Conservation (phyloP, 2,329 filamentous ascomycete genomes). For the Lasiodiplodia theobromae region DNA sequence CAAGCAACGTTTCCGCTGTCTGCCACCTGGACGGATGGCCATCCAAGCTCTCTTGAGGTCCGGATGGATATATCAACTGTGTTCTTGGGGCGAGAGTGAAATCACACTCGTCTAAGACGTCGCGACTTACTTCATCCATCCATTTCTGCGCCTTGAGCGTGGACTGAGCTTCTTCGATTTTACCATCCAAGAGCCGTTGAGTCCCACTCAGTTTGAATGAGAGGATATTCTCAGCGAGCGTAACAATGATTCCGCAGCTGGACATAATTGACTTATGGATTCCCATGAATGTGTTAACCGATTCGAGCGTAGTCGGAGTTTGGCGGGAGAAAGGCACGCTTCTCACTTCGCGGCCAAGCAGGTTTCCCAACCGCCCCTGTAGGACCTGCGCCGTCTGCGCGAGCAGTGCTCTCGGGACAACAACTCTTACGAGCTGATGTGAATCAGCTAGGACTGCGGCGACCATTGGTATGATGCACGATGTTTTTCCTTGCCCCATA, state of each 20-base stretch:
- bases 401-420: conserved; percentile 64
- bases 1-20: conserved; percentile 45
- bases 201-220: conserved; percentile 70
- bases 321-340: conserved; percentile 67
- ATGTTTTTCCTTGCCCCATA: conserved; percentile 72
- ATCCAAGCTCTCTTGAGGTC: conserved; percentile 49
- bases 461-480: conserved; percentile 72
- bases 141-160: conserved; percentile 63
- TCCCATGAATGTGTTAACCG: conserved; percentile 43
- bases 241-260: conserved; percentile 62
- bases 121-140: conserved; percentile 59
- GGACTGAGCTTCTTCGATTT: conserved; percentile 48
- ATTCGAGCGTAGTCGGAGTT: conserved; percentile 45
- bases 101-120: conserved; percentile 70
- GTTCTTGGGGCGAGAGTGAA: conserved; percentile 51
- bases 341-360: conserved; percentile 61
- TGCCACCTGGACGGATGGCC: conserved; percentile 51
- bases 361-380: conserved; percentile 61
- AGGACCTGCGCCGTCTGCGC: conserved; percentile 65
- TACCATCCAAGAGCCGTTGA: conserved; percentile 61
- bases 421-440: conserved; percentile 57
- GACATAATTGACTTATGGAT: conserved; percentile 53
- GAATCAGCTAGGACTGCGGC: conserved; percentile 53
- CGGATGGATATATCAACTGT: conserved; percentile 55
- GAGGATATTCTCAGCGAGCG: conserved; percentile 68